Evolutionary conservation across 2,329 filamentous ascomycete species (phyloP).

Genomic region (Xylariales sp.): DNA sequence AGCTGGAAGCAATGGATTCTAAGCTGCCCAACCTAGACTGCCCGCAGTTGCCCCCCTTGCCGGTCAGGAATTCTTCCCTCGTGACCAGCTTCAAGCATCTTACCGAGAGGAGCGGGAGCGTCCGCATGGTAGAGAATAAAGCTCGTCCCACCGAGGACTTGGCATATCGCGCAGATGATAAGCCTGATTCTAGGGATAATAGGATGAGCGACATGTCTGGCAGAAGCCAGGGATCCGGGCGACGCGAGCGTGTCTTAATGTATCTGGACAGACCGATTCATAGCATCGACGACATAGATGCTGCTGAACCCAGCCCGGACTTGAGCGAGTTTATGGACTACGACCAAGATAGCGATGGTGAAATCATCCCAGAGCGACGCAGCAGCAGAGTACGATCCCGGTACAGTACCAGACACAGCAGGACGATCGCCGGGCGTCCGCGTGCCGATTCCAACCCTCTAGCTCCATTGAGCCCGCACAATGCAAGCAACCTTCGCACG

Average conservation of each 20-base stretch:
- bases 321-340: constrained; percentile 14
- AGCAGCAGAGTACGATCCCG: constrained; percentile 6
- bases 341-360: constrained; percentile 18
- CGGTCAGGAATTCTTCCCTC: constrained; percentile 2
- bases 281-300: constrained; percentile 17
- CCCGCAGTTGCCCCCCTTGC: constrained; percentile 2
- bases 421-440: not conserved
- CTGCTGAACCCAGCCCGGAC: constrained; percentile 18
- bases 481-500: constrained; percentile 5
- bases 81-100: constrained; percentile 5
- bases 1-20: not conserved
- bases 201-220: constrained; percentile 2
- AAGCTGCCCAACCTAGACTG: not conserved
- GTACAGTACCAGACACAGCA: not conserved
- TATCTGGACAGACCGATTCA: constrained; percentile 25
- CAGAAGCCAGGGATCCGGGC: not conserved
- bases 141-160: constrained; percentile 2
- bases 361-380: constrained; percentile 9
- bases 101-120: constrained; percentile 1
- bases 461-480: not conserved
- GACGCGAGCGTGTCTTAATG: constrained; percentile 24
- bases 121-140: constrained; percentile 5
- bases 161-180: not conserved
- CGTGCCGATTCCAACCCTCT: constrained; percentile 3
- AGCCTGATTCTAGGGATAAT: not conserved